Evolutionary conservation across 495 filamentous ascomycete species (phyloP).

Genomic region (Mycothermus thermophilus): DNA sequence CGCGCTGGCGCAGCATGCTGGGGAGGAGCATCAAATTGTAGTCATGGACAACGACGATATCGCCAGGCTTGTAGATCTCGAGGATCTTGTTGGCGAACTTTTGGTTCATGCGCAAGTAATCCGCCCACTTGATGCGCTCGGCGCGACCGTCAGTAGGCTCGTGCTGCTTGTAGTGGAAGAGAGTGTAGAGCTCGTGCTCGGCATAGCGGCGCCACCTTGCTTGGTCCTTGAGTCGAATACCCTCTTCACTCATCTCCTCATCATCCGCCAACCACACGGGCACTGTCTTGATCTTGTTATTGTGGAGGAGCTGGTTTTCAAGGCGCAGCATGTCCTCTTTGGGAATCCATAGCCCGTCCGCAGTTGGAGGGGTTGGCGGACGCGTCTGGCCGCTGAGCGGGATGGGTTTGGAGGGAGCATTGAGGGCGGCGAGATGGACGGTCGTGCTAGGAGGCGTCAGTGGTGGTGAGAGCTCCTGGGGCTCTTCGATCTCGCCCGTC

Average conservation of each 20-base stretch:
- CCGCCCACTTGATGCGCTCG: slow-evolving; percentile 71
- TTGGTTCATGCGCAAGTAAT: slow-evolving; percentile 78
- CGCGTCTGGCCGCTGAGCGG: slow-evolving; percentile 46
- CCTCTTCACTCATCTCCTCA: slow-evolving; percentile 46
- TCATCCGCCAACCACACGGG: slow-evolving; percentile 80
- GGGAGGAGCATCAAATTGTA: slow-evolving; percentile 82
- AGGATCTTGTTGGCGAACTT: slow-evolving; percentile 78
- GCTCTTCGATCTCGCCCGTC: slow-evolving; percentile 72
- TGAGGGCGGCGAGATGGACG: slow-evolving; percentile 27
- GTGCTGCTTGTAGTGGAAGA: slow-evolving; percentile 89
- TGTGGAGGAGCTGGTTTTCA: slow-evolving; percentile 51
- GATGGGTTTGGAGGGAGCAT: slow-evolving; percentile 56
- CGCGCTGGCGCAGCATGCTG: slow-evolving; percentile 64
- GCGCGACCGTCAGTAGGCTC: slow-evolving; percentile 71
- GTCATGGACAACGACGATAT: slow-evolving; percentile 84
- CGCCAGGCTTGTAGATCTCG: slow-evolving; percentile 73
- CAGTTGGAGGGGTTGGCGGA: slow-evolving; percentile 38
- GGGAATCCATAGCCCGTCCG: slow-evolving; percentile 51
- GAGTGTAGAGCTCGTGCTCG: slow-evolving; percentile 74
- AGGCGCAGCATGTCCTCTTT: slow-evolving; percentile 51
- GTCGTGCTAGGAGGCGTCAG: slow-evolving; percentile 31
- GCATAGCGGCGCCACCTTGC: slow-evolving; percentile 73
- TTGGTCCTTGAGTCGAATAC: slow-evolving; percentile 59
- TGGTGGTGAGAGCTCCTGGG: slow-evolving; percentile 28
- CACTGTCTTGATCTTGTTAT: slow-evolving; percentile 48